Evolutionary conservation across 805 yeast species (phyloP).

Genomic region (Kazachstania bromeliacearum): DNA sequence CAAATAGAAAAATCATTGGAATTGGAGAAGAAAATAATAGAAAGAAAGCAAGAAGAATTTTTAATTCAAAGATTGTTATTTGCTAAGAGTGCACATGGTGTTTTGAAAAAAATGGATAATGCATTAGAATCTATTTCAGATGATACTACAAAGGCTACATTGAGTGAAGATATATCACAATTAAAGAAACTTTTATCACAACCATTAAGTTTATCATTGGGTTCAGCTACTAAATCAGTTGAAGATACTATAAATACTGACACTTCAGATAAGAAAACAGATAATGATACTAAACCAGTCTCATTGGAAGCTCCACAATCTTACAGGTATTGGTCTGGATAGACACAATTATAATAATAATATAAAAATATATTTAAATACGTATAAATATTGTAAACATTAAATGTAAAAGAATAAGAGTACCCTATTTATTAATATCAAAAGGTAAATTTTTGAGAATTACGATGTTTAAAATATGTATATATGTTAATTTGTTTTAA

Average conservation of each 20-base stretch:
- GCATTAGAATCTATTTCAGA: constrained; percentile 14
- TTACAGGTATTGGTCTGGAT: constrained; percentile 61
- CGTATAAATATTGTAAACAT: too few relatives aligned
- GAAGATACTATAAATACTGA: neutral
- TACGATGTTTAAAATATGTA: too few relatives aligned
- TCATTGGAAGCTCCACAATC: constrained; percentile 53
- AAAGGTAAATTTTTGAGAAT: too few relatives aligned
- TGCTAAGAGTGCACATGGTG: constrained; percentile 45
- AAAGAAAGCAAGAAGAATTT: constrained; percentile 56
- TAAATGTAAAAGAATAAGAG: too few relatives aligned
- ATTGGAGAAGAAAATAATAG: constrained; percentile 49
- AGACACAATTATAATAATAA: neutral
- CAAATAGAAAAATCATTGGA: constrained; percentile 59
- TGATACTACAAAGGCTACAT: constrained; percentile 11
- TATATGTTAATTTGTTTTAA: too few relatives aligned
- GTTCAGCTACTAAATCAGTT: neutral
- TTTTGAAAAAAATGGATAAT: constrained; percentile 34
- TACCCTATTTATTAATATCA: too few relatives aligned
- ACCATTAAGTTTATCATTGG: constrained; percentile 22
- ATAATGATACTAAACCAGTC: constrained; percentile 40
- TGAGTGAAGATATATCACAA: constrained; percentile 15
- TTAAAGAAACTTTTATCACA: constrained; percentile 27
- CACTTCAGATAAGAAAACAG: neutral
- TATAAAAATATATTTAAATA: too few relatives aligned
- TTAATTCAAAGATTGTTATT: constrained; percentile 59